phyloP scores from a whole-genome alignment of 2,329 filamentous ascomycete genomes.

The Pseudopithomyces maydicus region DNA sequence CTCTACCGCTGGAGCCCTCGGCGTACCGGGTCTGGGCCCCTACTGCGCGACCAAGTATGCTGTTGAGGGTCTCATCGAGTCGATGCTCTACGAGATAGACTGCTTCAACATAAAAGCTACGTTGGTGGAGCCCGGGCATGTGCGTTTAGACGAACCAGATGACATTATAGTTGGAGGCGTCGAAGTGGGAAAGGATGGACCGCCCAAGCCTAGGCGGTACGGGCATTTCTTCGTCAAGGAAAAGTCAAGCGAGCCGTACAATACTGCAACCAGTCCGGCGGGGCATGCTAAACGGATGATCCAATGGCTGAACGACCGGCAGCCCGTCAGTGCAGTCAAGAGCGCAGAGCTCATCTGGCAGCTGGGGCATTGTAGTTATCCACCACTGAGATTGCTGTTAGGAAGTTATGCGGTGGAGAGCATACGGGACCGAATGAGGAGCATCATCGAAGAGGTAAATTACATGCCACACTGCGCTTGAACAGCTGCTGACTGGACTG shows the following conservation, averaged over 20 bases:
- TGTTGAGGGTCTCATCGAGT: slow-evolving; percentile 92
- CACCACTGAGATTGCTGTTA: slow-evolving; percentile 82
- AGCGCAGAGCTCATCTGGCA: slow-evolving; percentile 94
- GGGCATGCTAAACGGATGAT: slow-evolving; percentile 89
- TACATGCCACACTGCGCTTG: background rate
- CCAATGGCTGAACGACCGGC: slow-evolving; percentile 90
- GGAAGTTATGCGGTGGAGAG: slow-evolving; percentile 96
- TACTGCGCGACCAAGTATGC: slow-evolving; percentile 98
- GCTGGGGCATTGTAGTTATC: slow-evolving; percentile 91
- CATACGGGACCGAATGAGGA: slow-evolving; percentile 84
- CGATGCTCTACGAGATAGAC: slow-evolving; percentile 95
- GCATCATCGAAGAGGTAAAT: slow-evolving; percentile 85
- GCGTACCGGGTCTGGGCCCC: slow-evolving; percentile 87
- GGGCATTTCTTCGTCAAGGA: slow-evolving; percentile 92
- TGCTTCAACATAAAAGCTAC: slow-evolving; percentile 91
- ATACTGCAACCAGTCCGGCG: slow-evolving; percentile 76
- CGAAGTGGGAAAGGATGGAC: slow-evolving; percentile 14
- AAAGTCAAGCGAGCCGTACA: slow-evolving; percentile 77
- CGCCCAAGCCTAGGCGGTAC: slow-evolving; percentile 70
- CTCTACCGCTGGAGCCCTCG: slow-evolving; percentile 88
- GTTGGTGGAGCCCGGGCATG: slow-evolving; percentile 87
- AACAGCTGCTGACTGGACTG: background rate
- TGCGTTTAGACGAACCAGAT: slow-evolving; percentile 81
- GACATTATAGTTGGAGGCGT: slow-evolving; percentile 39
- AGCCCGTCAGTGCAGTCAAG: slow-evolving; percentile 91